Evolutionary conservation across 306 rosid species (phyloP).

Genomic region (Cucumis cinereus): DNA sequence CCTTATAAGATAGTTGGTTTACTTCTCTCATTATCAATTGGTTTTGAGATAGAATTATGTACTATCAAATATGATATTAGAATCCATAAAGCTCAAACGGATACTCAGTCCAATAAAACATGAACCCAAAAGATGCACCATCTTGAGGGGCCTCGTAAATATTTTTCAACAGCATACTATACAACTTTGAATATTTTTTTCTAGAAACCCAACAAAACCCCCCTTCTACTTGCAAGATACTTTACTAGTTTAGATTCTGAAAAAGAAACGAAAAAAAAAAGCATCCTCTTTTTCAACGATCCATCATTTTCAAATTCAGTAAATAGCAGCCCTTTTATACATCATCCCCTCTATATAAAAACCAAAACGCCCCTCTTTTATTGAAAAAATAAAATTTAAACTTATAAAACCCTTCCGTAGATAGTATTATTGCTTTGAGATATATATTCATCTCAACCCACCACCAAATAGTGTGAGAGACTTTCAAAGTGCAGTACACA

Average conservation of each 20-base stretch:
- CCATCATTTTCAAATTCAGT: neutral
- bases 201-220: neutral
- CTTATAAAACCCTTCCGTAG: neutral
- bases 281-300: neutral
- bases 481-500: neutral
- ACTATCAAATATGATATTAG: no score
- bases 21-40: no score
- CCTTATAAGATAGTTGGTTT: no score
- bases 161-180: no score
- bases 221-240: neutral
- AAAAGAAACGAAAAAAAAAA: neutral
- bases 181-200: neutral
- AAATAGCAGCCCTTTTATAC: neutral
- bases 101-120: no score
- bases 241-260: neutral
- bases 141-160: no score
- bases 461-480: neutral
- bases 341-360: neutral
- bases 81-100: no score
- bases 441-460: neutral
- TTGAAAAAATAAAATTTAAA: neutral
- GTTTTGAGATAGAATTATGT: no score
- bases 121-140: no score
- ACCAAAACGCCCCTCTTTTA: neutral
- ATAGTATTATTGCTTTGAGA: neutral